Conservation (phyloP, 208 protist species). For the Angomonas deanei region DNA sequence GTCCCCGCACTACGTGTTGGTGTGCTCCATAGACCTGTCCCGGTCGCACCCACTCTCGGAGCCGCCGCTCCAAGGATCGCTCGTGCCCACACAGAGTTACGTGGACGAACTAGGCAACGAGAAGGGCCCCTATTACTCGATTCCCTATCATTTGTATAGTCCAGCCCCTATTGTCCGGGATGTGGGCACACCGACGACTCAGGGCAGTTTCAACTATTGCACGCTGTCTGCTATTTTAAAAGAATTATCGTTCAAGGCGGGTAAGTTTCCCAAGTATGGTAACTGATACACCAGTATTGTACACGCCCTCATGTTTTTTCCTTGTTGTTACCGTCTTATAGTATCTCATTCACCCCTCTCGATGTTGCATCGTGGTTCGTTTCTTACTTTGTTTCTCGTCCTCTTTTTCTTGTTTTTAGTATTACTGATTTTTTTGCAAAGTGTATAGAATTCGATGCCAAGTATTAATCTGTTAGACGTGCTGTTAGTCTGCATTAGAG, state of each 20-base stretch:
- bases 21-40: too few species aligned
- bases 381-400: neutral
- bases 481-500: constrained; percentile 31
- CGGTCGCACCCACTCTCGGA: neutral
- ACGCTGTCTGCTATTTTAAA: constrained; percentile 41
- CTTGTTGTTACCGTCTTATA: constrained; percentile 3
- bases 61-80: neutral
- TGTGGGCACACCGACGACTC: constrained; percentile 1
- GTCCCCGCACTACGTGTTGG: too few species aligned
- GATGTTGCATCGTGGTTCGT: neutral
- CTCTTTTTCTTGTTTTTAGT: neutral
- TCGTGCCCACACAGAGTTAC: neutral
- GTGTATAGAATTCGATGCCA: constrained; percentile 10
- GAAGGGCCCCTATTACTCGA: neutral
- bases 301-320: constrained; percentile 2
- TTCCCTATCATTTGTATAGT: constrained; percentile 25
- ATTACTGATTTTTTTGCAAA: neutral
- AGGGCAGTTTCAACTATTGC: constrained; percentile 10
- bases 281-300: constrained; percentile 19
- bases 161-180: constrained; percentile 25
- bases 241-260: constrained; percentile 55
- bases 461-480: constrained; percentile 35
- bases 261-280: constrained; percentile 56
- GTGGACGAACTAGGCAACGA: neutral
- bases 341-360: neutral